Percentiles rank a stretch among this genome's conserved stretches.
These are phyloP conservation scores for Acanthamoeba lenticulata DNA, from an alignment of 208 protist species.

Conservation along the genomic window DNA sequence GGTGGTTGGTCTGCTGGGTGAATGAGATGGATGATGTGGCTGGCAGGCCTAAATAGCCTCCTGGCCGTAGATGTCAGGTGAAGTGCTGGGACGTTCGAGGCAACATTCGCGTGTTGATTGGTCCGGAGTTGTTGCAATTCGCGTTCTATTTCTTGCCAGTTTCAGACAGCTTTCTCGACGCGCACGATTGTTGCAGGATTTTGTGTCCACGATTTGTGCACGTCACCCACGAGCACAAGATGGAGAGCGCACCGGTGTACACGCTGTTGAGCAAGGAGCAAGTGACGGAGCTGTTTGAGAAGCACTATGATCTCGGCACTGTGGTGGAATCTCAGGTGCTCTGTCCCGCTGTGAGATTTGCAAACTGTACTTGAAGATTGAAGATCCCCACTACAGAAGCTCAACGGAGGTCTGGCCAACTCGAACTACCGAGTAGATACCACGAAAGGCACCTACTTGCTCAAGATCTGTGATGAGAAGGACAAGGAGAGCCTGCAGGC, in stretches of 20 bases:
- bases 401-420: conserved; percentile 14
- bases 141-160: too few relatives aligned
- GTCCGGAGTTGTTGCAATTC: too few relatives aligned
- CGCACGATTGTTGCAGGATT: too few relatives aligned
- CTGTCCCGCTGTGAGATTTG: not conserved
- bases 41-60: too few relatives aligned
- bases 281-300: not conserved
- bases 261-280: not conserved
- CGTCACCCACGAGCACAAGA: not conserved
- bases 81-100: too few relatives aligned
- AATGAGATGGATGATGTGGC: too few relatives aligned
- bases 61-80: too few relatives aligned
- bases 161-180: too few relatives aligned
- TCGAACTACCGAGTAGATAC: conserved; percentile 18
- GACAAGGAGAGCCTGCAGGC: not conserved
- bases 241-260: not conserved
- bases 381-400: not conserved
- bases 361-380: not conserved
- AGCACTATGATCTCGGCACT: not conserved
- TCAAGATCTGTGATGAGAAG: conserved; percentile 48
- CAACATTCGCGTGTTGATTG: too few relatives aligned
- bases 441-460: not conserved
- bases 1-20: too few relatives aligned
- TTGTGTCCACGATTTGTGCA: too few relatives aligned
- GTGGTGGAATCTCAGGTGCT: not conserved